Evolutionary conservation across 768 basidiomycete genomes (phyloP).

Genomic region (Rhizopogon vinicolor): DNA sequence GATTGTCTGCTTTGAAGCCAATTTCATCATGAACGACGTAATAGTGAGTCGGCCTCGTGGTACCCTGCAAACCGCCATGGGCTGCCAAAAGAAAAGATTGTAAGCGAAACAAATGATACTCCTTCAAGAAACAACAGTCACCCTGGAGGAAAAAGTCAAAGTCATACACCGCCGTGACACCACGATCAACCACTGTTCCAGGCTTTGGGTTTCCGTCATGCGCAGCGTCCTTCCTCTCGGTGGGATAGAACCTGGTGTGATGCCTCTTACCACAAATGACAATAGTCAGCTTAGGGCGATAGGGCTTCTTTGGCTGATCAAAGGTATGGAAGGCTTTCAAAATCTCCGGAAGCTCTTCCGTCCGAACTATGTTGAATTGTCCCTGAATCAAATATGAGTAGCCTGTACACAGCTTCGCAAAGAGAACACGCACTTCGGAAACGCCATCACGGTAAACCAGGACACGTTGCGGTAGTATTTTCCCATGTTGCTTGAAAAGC

Average conservation of each 20-base stretch:
- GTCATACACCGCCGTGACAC: constrained; percentile 50
- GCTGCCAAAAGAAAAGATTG: constrained; percentile 11
- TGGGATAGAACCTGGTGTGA: constrained; percentile 54
- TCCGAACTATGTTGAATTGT: constrained; percentile 43
- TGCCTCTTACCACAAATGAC: constrained; percentile 56
- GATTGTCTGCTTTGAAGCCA: constrained; percentile 40
- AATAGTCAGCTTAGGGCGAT: constrained; percentile 46
- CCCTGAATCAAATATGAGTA: constrained; percentile 29
- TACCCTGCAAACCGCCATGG: constrained; percentile 43
- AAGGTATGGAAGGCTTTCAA: constrained; percentile 37
- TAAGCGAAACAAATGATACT: not conserved
- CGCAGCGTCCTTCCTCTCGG: constrained; percentile 36
- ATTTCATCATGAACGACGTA: constrained; percentile 54
- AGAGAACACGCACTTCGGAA: constrained; percentile 50
- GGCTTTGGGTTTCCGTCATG: constrained; percentile 46
- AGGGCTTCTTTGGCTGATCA: constrained; percentile 27
- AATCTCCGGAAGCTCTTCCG: constrained; percentile 41
- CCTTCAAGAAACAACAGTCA: constrained; percentile 10
- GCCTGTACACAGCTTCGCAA: not conserved
- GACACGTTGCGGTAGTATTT: constrained; percentile 37
- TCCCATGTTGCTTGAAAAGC: constrained; percentile 33
- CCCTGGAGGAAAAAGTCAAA: constrained; percentile 55
- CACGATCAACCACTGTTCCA: constrained; percentile 52
- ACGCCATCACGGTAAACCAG: constrained; percentile 73
- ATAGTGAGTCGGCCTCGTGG: constrained; percentile 51